Percentiles rank a stretch among this genome's conserved stretches.
Evolutionary conservation across 2,329 filamentous ascomycete species (phyloP).

Genomic region (Cladorrhinum sp.): DNA sequence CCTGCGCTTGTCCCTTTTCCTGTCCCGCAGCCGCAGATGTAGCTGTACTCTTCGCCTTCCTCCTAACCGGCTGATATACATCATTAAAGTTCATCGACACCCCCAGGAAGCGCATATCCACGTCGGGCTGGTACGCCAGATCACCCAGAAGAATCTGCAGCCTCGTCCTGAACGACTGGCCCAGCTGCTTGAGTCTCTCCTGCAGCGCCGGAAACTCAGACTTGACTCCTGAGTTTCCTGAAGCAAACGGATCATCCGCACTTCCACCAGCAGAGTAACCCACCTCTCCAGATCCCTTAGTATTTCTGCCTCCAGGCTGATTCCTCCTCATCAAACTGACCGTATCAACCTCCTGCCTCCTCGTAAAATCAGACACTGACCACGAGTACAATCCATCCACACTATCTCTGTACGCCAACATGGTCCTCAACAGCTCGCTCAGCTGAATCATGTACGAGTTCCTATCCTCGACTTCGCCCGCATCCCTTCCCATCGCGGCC

Average conservation of each 20-base stretch:
- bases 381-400: conserved; percentile 94
- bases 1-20: conserved; percentile 1
- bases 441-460: conserved; percentile 85
- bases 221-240: conserved; percentile 53
- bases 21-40: conserved; percentile 10
- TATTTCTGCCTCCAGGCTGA: conserved; percentile 28
- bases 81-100: conserved; percentile 99
- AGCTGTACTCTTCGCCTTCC: conserved; percentile 48
- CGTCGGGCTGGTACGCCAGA: conserved; percentile 86
- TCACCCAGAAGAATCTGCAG: conserved; percentile 85
- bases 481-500: conserved; percentile 33
- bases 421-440: conserved; percentile 86
- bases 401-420: conserved; percentile 89
- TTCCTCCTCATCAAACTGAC: conserved; percentile 63
- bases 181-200: conserved; percentile 68
- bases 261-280: conserved; percentile 22
- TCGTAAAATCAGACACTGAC: conserved; percentile 90
- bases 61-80: conserved; percentile 76
- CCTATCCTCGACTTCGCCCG: conserved; percentile 57
- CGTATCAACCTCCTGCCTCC: conserved; percentile 80
- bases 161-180: conserved; percentile 70
- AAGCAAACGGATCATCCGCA: conserved; percentile 8
- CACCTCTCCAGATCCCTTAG: background rate
- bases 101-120: conserved; percentile 91
- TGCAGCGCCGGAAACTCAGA: conserved; percentile 71